Conservation (phyloP, 129 eudicot genomes). For the Flaveria trinervia region DNA sequence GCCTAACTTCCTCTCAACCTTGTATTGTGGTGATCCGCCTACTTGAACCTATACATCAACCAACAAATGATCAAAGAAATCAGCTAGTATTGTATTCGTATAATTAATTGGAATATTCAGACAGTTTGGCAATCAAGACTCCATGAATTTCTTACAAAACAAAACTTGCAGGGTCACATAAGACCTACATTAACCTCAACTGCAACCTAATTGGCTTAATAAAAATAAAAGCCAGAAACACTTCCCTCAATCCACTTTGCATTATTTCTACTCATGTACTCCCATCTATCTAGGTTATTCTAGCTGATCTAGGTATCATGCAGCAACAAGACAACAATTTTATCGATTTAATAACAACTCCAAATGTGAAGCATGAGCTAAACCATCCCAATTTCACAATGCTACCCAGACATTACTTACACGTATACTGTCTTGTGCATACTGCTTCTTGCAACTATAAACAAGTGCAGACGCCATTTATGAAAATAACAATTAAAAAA, state of each 20-base stretch:
- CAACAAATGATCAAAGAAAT: conserved; percentile 10
- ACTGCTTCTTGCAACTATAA: not conserved
- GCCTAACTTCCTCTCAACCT: conserved; percentile 78
- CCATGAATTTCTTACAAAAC: not conserved
- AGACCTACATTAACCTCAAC: not conserved
- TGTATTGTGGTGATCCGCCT: conserved; percentile 70
- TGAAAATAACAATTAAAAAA: not conserved
- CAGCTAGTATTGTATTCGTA: conserved; percentile 7
- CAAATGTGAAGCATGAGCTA: not conserved
- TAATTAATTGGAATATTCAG: conserved; percentile 2
- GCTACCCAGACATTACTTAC: no score
- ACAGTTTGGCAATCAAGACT: not conserved
- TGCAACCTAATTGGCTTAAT: not conserved
- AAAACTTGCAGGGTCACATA: not conserved
- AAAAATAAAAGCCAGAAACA: conserved; percentile 1
- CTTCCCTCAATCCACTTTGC: not conserved
- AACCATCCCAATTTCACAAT: not conserved
- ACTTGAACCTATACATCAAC: conserved; percentile 65
- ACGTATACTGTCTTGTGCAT: not conserved
- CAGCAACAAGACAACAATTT: not conserved
- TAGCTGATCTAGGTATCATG: conserved; percentile 6
- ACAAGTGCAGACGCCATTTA: no score
- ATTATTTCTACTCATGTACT: not conserved
- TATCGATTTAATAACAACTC: not conserved
- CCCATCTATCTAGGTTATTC: not conserved